A percentile compares a stretch with the other conserved stretches of the same genome.
phyloP scores from a whole-genome alignment of 495 filamentous ascomycete species.

The Rostrohypoxylon terebratum region DNA sequence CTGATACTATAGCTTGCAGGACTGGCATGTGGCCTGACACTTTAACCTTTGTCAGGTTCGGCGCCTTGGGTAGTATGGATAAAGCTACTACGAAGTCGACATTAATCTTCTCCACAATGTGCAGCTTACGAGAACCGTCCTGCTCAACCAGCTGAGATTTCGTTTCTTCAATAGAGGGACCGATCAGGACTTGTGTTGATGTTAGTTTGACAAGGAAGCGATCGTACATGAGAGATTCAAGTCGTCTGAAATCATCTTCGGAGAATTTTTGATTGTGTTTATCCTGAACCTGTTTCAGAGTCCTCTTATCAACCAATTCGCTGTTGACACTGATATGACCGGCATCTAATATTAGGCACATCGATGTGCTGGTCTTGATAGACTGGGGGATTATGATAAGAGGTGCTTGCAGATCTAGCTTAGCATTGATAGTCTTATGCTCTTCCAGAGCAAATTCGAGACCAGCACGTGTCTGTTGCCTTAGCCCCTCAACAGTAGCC shows the following conservation, averaged over 20 bases:
- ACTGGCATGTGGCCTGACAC: slow-evolving; percentile 93
- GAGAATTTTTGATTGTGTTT: slow-evolving; percentile 91
- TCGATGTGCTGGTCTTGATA: slow-evolving; percentile 79
- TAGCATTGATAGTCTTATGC: slow-evolving; percentile 97
- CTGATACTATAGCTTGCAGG: slow-evolving; percentile 89
- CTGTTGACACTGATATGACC: slow-evolving; percentile 95
- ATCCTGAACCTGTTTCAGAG: slow-evolving; percentile 85
- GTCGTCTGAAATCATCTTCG: slow-evolving; percentile 84
- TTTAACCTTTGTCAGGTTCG: slow-evolving; percentile 90
- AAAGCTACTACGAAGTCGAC: slow-evolving; percentile 92
- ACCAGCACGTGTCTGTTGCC: slow-evolving; percentile 94
- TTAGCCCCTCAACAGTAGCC: slow-evolving; percentile 90
- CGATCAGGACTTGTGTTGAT: slow-evolving; percentile 94
- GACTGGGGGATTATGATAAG: slow-evolving; percentile 96
- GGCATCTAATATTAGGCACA: slow-evolving; percentile 93
- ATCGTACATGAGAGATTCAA: slow-evolving; percentile 95
- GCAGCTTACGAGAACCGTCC: slow-evolving; percentile 77
- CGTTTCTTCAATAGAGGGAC: slow-evolving; percentile 91
- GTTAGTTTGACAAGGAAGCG: slow-evolving; percentile 91
- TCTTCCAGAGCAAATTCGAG: slow-evolving; percentile 96
- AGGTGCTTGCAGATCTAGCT: slow-evolving; percentile 94
- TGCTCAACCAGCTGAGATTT: slow-evolving; percentile 81
- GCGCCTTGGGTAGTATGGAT: slow-evolving; percentile 93
- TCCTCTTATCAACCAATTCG: slow-evolving; percentile 89
- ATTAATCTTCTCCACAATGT: slow-evolving; percentile 96